Evolutionary conservation across 495 filamentous ascomycete genomes (phyloP).

Genomic region (Elaphomyces granulatus): DNA sequence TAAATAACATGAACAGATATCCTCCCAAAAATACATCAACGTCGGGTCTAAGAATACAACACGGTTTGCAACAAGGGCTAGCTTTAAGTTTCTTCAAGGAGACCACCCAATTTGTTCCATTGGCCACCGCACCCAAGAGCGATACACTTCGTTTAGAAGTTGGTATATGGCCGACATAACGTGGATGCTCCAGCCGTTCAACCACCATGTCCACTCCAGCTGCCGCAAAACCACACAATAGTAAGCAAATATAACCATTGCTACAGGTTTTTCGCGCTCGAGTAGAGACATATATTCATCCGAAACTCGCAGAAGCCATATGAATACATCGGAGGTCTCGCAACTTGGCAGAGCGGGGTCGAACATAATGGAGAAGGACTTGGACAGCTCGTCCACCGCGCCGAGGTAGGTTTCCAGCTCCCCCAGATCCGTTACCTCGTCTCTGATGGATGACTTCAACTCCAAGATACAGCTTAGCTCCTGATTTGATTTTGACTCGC

Average conservation of each 20-base stretch:
- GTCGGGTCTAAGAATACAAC: no score
- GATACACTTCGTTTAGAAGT: constrained; percentile 23
- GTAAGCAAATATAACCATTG: constrained; percentile 26
- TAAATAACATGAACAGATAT: no score
- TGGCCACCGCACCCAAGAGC: constrained; percentile 28
- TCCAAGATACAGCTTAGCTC: background rate
- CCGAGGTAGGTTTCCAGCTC: constrained; percentile 6
- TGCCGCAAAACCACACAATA: constrained; percentile 24
- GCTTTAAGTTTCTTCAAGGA: no score
- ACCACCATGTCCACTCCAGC: constrained; percentile 29
- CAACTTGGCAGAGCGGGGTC: background rate
- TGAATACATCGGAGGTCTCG: constrained; percentile 18
- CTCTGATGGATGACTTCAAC: constrained; percentile 3
- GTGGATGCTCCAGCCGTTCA: constrained; percentile 24
- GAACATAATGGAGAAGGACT: constrained; percentile 7
- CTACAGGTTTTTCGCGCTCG: constrained; percentile 18
- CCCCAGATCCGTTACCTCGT: constrained; percentile 2
- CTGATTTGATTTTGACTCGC: background rate
- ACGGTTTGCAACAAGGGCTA: no score
- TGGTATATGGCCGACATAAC: constrained; percentile 22
- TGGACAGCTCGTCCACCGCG: constrained; percentile 6
- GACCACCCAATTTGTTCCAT: constrained; percentile 29
- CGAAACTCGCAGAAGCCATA: constrained; percentile 23
- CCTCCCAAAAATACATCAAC: no score
- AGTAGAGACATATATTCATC: constrained; percentile 20